Conservation (phyloP, 2,329 filamentous ascomycete genomes). For the Herpotrichia juniperi region DNA sequence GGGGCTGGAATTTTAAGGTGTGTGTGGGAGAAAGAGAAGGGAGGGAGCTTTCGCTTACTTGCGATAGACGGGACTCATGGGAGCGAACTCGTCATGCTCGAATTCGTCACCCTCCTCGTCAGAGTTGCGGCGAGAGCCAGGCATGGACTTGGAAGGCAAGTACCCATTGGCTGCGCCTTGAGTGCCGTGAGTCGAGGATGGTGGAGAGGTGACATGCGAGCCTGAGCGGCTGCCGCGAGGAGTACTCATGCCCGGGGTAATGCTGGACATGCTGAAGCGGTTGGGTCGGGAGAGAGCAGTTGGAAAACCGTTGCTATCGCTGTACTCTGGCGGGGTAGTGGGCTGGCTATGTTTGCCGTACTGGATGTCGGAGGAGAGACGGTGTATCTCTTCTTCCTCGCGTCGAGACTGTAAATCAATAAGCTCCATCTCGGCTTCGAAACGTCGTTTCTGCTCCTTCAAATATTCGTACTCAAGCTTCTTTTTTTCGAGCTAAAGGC, state of each 20-base stretch:
- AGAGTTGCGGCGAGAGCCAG: conserved; percentile 85
- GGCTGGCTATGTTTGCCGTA: conserved; percentile 88
- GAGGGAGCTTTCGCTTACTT: conserved; percentile 38
- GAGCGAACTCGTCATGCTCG: conserved; percentile 70
- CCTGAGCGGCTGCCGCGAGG: conserved; percentile 75
- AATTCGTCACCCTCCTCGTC: conserved; percentile 84
- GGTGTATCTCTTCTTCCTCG: conserved; percentile 82
- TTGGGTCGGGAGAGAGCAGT: conserved; percentile 83
- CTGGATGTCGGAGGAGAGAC: conserved; percentile 80
- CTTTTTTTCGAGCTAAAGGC: conserved; percentile 83
- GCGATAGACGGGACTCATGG: conserved; percentile 39
- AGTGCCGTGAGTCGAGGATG: conserved; percentile 58
- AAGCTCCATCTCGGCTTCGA: conserved; percentile 90
- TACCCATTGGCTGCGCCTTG: conserved; percentile 62
- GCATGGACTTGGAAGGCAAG: conserved; percentile 82
- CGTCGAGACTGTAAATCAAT: conserved; percentile 83
- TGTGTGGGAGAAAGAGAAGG: conserved; percentile 3
- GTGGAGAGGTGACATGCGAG: conserved; percentile 81
- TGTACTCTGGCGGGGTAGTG: conserved; percentile 93
- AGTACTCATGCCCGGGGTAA: conserved; percentile 72
- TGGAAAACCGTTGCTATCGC: conserved; percentile 77
- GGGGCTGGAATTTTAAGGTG: conserved; percentile 2
- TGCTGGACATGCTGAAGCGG: conserved; percentile 85
- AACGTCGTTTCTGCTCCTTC: conserved; percentile 84
- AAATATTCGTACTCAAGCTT: conserved; percentile 90